Evolutionary conservation across 116 monocot species (phyloP).

Genomic region (Zostera marina): DNA sequence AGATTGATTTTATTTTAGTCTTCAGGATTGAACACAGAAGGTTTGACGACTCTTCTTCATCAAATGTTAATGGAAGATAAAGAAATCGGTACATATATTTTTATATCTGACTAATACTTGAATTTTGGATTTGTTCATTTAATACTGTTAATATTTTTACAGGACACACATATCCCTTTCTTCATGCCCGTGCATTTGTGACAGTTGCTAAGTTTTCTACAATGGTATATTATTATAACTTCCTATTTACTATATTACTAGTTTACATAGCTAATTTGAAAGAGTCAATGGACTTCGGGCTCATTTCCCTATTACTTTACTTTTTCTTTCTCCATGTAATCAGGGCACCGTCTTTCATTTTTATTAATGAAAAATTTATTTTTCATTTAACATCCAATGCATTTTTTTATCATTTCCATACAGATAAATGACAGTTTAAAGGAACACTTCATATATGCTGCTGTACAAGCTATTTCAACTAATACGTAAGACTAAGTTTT

Average conservation of each 20-base stretch:
- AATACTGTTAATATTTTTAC: conserved; percentile 2
- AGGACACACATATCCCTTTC: conserved; percentile 76
- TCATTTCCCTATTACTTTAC: no score
- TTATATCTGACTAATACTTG: neutral
- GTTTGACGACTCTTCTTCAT: conserved; percentile 37
- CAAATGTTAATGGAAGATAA: conserved; percentile 54
- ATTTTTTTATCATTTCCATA: no score
- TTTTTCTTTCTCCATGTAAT: no score
- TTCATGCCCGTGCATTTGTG: conserved; percentile 75
- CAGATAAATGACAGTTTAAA: conserved; percentile 49
- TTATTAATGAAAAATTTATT: no score
- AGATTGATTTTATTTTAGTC: conserved; percentile 14
- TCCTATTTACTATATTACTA: no score
- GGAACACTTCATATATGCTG: conserved; percentile 51
- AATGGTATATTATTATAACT: conserved; percentile 31
- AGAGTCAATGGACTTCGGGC: no score
- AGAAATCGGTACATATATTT: conserved; percentile 21
- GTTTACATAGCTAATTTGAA: no score
- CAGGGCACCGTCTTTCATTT: no score
- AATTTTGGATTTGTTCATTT: neutral
- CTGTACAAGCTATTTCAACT: conserved; percentile 50
- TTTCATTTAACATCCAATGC: no score
- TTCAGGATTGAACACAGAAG: conserved; percentile 26
- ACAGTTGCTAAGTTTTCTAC: conserved; percentile 62
- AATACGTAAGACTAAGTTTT: conserved; percentile 54